Evolutionary conservation across 2,329 filamentous ascomycete species (phyloP).

Genomic region (Trichoderma guizhouense): DNA sequence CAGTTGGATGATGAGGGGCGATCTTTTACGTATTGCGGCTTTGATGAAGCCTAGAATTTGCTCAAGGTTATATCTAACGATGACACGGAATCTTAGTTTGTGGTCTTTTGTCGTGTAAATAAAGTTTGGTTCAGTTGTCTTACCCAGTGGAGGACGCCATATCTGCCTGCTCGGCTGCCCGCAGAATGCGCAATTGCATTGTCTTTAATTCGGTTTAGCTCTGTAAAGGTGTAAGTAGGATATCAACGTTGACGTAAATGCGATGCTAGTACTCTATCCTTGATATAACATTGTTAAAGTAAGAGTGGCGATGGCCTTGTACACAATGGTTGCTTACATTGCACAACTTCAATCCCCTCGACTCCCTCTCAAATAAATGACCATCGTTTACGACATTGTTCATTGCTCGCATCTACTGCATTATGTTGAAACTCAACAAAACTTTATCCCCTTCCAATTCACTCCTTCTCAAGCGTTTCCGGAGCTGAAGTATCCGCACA

Average conservation of each 20-base stretch:
- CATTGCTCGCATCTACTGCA: neutral
- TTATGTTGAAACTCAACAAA: neutral
- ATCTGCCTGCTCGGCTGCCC: slow-evolving; percentile 1
- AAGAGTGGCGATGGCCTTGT: neutral
- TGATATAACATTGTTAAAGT: neutral
- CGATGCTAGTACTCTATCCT: neutral
- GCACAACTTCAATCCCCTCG: neutral
- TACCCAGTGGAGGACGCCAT: slow-evolving; percentile 15
- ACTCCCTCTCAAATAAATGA: neutral
- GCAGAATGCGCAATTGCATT: slow-evolving; percentile 4
- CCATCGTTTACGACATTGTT: rapidly evolving
- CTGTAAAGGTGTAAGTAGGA: neutral
- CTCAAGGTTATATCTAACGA: slow-evolving; percentile 45
- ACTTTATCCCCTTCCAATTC: neutral
- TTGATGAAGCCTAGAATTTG: slow-evolving; percentile 63
- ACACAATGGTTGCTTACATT: neutral
- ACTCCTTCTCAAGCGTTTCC: neutral
- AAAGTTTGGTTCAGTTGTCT: neutral
- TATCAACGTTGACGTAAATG: neutral
- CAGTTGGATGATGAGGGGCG: slow-evolving; percentile 65
- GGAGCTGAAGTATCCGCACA: neutral
- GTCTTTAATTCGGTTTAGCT: neutral
- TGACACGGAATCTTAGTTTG: neutral
- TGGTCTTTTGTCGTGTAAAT: neutral
- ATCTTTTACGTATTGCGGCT: slow-evolving; percentile 64